Percentiles rank a stretch among this genome's conserved stretches.
Evolutionary conservation across 768 basidiomycete species (phyloP).

Genomic region (Nidularia pulvinata): DNA sequence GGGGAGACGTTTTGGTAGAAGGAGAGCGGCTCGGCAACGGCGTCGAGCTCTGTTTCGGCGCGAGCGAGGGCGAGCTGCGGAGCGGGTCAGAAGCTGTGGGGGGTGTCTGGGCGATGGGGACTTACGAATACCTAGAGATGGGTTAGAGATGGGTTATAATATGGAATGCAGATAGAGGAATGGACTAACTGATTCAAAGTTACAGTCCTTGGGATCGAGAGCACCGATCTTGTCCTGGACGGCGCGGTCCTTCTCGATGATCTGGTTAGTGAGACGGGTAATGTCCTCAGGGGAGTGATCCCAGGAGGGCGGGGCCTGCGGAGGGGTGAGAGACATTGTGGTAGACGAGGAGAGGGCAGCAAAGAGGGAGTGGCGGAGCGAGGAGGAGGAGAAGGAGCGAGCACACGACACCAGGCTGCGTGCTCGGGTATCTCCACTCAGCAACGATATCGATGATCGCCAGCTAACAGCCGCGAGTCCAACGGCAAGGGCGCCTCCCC

Average conservation of each 20-base stretch:
- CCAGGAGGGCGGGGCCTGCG: slow-evolving; percentile 69
- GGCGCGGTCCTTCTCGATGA: slow-evolving; percentile 55
- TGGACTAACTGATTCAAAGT: slow-evolving; percentile 61
- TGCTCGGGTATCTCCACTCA: slow-evolving; percentile 37
- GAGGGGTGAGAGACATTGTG: slow-evolving; percentile 56
- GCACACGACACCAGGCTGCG: slow-evolving; percentile 13
- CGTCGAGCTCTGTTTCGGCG: slow-evolving; percentile 57
- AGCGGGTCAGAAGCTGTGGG: too few species aligned
- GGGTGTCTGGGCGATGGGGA: too few species aligned
- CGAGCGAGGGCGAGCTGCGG: slow-evolving; percentile 60
- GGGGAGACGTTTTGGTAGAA: slow-evolving; percentile 88
- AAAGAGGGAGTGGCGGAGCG: slow-evolving; percentile 19
- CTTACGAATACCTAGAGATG: slow-evolving; percentile 74
- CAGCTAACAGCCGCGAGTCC: slow-evolving; percentile 35
- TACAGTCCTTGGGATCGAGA: slow-evolving; percentile 54
- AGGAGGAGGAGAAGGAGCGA: slow-evolving; percentile 26
- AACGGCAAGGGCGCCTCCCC: slow-evolving; percentile 37
- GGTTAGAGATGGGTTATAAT: slow-evolving; percentile 3
- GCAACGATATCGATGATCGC: slow-evolving; percentile 33
- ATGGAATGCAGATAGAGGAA: background rate
- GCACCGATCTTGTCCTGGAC: slow-evolving; percentile 60
- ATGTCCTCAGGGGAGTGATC: slow-evolving; percentile 65
- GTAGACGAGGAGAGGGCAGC: slow-evolving; percentile 20
- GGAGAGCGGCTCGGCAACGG: slow-evolving; percentile 55
- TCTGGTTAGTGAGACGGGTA: slow-evolving; percentile 50